phyloP scores from a whole-genome alignment of 345 rosid genomes.

The Geranium brycei region DNA sequence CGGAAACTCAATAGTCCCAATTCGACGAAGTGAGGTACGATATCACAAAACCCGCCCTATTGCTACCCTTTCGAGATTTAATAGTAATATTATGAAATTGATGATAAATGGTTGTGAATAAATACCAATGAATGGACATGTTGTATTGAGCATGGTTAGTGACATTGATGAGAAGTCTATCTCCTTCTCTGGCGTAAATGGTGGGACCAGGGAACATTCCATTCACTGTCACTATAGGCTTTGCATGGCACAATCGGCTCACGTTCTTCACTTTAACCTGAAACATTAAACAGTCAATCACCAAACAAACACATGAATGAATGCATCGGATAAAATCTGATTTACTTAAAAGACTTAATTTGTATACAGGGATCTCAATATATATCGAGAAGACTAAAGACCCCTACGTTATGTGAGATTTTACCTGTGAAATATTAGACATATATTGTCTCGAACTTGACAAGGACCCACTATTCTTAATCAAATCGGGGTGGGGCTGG shows the following conservation, averaged over 20 bases:
- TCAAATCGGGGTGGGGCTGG: too few relatives aligned
- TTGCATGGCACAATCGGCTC: conserved; percentile 50
- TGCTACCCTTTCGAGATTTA: background rate
- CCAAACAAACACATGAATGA: too few relatives aligned
- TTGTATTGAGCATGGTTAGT: conserved; percentile 48
- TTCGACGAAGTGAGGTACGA: too few relatives aligned
- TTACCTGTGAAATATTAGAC: too few relatives aligned
- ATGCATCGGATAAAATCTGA: too few relatives aligned
- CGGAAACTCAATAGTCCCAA: too few relatives aligned
- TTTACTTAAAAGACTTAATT: too few relatives aligned
- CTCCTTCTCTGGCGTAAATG: conserved; percentile 43
- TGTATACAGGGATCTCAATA: too few relatives aligned
- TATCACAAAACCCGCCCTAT: background rate
- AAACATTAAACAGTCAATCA: background rate
- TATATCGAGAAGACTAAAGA: too few relatives aligned
- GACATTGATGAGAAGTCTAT: conserved; percentile 38
- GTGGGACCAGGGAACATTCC: conserved; percentile 56
- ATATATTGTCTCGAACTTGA: too few relatives aligned
- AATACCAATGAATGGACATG: conserved; percentile 49
- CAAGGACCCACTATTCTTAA: too few relatives aligned
- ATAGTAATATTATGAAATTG: background rate
- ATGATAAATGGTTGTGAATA: background rate
- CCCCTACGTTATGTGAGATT: too few relatives aligned
- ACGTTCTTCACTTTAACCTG: conserved; percentile 49
- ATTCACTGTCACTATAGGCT: conserved; percentile 50